Conservation (phyloP, 495 filamentous ascomycete species). For the Tuber magnatum region DNA sequence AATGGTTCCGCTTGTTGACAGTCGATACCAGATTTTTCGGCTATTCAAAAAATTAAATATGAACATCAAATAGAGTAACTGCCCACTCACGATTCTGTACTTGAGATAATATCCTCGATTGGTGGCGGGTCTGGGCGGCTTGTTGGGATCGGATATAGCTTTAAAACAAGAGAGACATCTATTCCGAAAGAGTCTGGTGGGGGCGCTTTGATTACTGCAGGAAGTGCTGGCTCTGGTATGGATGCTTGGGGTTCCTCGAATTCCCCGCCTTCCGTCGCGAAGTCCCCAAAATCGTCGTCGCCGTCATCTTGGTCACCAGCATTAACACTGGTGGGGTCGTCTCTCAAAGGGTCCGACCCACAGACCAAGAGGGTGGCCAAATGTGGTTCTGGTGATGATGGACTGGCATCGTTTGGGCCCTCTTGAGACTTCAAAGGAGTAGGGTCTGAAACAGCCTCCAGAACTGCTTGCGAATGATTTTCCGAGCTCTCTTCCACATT, state of each 20-base stretch:
- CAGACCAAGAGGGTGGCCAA: neutral
- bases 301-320: slow-evolving; percentile 29
- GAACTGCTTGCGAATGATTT: neutral
- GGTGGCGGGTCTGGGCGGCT: slow-evolving; percentile 28
- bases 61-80: neutral
- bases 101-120: slow-evolving; percentile 41
- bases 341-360: neutral
- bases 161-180: slow-evolving; percentile 44
- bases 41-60: slow-evolving; percentile 28
- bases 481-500: neutral
- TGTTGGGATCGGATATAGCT: slow-evolving; percentile 44
- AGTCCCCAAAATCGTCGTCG: slow-evolving; percentile 49
- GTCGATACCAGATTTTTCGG: slow-evolving; percentile 57
- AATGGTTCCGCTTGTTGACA: slow-evolving; percentile 53
- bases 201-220: slow-evolving; percentile 13
- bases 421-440: neutral
- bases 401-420: neutral
- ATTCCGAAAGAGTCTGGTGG: slow-evolving; percentile 37
- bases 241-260: slow-evolving; percentile 48
- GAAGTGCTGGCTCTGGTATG: slow-evolving; percentile 41
- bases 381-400: neutral
- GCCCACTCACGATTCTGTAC: slow-evolving; percentile 45
- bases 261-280: slow-evolving; percentile 43
- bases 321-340: neutral
- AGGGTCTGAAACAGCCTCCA: neutral